These are phyloP conservation scores for Pyricularia pennisetigena DNA, from an alignment of 2,329 filamentous ascomycete species.

Conservation along the genomic window DNA sequence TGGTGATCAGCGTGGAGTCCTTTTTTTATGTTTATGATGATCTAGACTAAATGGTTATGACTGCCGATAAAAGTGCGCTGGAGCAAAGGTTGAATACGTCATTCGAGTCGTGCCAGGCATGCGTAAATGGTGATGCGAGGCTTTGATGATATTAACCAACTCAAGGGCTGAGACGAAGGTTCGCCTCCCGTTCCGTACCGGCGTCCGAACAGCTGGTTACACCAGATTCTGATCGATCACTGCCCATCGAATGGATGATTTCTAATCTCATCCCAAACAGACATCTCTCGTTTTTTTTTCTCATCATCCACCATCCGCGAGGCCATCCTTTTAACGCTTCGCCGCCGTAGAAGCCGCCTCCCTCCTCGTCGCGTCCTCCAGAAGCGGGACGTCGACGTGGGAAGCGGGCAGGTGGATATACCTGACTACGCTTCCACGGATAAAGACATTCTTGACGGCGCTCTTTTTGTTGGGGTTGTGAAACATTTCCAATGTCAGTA, in stretches of 20 bases:
- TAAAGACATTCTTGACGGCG: conserved; percentile 92
- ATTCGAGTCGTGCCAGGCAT: not conserved
- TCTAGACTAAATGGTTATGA: not conserved
- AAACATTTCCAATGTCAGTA: not conserved
- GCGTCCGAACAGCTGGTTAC: not conserved
- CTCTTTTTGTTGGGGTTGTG: conserved; percentile 31
- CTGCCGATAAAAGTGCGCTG: not conserved
- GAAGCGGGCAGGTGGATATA: conserved; percentile 81
- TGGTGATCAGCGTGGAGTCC: conserved; percentile 19
- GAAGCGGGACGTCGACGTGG: conserved; percentile 73
- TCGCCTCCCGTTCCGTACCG: not conserved
- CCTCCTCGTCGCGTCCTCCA: conserved; percentile 87
- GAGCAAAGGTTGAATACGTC: not conserved
- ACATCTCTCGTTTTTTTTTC: not conserved
- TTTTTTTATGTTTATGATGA: not conserved
- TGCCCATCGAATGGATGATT: not conserved
- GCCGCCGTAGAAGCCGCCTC: conserved; percentile 46
- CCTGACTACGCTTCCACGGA: conserved; percentile 82
- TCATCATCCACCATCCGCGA: not conserved
- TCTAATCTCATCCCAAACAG: not conserved
- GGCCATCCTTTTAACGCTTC: conserved; percentile 9
- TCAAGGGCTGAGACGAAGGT: not conserved
- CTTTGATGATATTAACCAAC: not conserved
- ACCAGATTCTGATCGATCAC: not conserved
- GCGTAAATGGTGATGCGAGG: not conserved